Base-by-base conservation (phyloP, 2,329 filamentous ascomycete species). In the Beauveria sp. region DNA sequence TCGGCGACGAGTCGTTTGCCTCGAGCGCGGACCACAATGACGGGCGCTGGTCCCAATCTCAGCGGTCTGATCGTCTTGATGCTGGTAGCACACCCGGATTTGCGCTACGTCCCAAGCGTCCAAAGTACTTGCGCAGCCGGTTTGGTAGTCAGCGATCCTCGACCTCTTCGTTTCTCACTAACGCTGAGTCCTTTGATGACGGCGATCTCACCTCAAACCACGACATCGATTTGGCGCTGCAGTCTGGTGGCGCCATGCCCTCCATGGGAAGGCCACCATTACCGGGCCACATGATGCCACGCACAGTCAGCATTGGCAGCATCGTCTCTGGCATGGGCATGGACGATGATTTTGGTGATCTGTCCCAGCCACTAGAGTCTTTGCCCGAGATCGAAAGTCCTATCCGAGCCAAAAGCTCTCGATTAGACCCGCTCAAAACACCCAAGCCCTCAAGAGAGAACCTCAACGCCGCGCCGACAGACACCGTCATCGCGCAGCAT, bases 401-500 rank as follows among this genome's bases (percentile, higher is more conserved):
- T 5, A 69, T 71, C 53, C 70, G 71, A 40, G 16, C 45, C 18
- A 65, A 65, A 12, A 68, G 74, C 62, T 68, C 72, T 53, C 73
- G 80, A 48, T 75, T 76, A 4, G 77, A 77, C 68, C 71, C 72
- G 55, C 83, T 91, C 7, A 83, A 83, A 65, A 97, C 93, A 2
- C 93, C 93, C 1, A 88, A 83, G 72, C 78, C 86, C 63, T 72
- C 73, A 48, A 79, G 80, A 69, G 77, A 83, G 66, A 77, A 82
- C 55, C 75, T 85, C 46, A 71, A 69, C 40, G 78, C 82, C 22
- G 84, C 88, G 7, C 90, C 90, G 2, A 95, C 91, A 1, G 93
- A 97, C 70, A 97, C 92, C 2, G 87, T 92, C 56, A 89, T 97
- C 69, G 87, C 92, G 49, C 88, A 91, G 62, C 93, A 95, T 70